Evolutionary conservation across 2,329 filamentous ascomycete species (phyloP), one percentile per base, ranked within the genome.

Genomic region (Pestalotiopsis sp.): DNA sequence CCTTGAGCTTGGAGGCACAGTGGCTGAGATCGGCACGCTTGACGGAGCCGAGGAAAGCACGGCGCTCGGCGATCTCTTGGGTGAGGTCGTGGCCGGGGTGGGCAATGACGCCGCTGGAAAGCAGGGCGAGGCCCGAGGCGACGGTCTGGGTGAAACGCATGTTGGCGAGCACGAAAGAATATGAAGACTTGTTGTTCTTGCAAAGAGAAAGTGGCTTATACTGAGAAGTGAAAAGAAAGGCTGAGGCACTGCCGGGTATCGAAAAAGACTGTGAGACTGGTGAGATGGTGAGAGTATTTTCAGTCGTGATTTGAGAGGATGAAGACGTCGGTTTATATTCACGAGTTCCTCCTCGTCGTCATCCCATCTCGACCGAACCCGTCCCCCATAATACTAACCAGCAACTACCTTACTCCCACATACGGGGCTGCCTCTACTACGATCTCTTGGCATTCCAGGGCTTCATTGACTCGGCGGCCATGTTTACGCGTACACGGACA

Each of bases 21-120:
- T 86, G 83, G 66, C 74, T 75, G 7, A 88, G 78, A 20, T 83
- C 82, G 17, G 81, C 77, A 49, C 82, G 74, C 71, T 83, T 80
- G 20, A 79, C 74, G 12, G 77, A 78, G 69, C 76, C 75, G 66
- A 85, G 76, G 71, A 84, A 87, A 0, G 81, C 77, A 36, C 83
- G 83, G 45, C 85, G 85, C 76, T 86, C 83, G 12, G 80, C 80
- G 40, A 84, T 81, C 75, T 88, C 86, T 11, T 84, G 78, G 58
- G 77, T 77, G 52, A 84, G 70, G 65, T 86, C 81, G 70, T 87
- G 84, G 69, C 85, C 85, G 1, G 85, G 85, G 69, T 88, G 84
- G 23, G 83, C 83, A 20, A 72, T 41, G 58, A 61, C 73, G 62
- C 62, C 65, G 66, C 69, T 66, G n/a, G 74, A 49, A 3, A 67